Evolutionary conservation across 345 rosid genomes (phyloP), one percentile per base, ranked within the genome.

Genomic region (Brassica juncea): DNA sequence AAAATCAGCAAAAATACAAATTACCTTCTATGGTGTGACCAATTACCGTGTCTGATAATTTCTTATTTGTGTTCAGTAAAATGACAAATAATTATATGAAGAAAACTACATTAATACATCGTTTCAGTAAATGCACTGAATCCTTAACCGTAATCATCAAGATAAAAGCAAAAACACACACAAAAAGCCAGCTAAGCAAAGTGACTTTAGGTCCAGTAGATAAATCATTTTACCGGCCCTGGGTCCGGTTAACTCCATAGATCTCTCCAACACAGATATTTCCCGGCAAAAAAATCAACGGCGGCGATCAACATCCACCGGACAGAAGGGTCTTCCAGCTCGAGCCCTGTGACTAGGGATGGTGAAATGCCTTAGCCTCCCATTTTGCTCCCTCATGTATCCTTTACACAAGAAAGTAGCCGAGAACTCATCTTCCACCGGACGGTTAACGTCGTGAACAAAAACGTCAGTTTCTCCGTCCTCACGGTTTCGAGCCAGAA

Each of bases 371-470:
- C 98, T 88, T 2, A 91, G 68, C 77, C 90, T 86, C n/a, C 96
- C 97, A 71, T 90, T 86, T 42, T 90, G 96, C 69, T 87, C 89
- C 34, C 72, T 85, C 91, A 93, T 61, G 66, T 93, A 91, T 11
- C 91, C 93, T 73, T 87, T 85, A 67, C 96, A 95, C 68, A 93
- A 84, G 81, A 93, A 90, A 5, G 86, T 85, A 73, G 52, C 88
- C 23, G 97, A 91, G 84, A 91, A 91, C 75, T 79, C 88, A 59
- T 93, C 92, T 62, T 95, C 98, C 65, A 90, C 93, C 1, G 77
- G 88, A 37, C 97, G 85, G 34, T 95, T 81, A 67, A 93, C 96
- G 68, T 93, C 99, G 34, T 95, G 98, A 39, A 95, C 97, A 66
- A 93, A 91, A 71, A 91, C 88, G 9, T 95, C 91, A 0, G 97